A percentile compares a stretch with the other conserved stretches of the same genome.
phyloP scores from a whole-genome alignment of 2,329 filamentous ascomycete species.

The Albifimbria verrucaria region DNA sequence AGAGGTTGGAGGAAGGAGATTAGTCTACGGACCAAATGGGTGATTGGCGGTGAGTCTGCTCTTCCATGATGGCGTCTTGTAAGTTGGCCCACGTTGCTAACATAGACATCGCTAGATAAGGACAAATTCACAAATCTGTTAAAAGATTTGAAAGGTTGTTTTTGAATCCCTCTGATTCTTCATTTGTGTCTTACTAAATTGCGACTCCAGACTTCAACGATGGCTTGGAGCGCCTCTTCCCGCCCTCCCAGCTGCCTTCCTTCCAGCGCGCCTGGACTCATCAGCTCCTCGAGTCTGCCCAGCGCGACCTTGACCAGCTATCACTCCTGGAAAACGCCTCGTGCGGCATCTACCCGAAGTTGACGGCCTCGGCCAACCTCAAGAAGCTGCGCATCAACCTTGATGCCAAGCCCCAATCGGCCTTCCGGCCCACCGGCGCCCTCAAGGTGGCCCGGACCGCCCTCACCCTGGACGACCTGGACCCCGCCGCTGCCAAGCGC shows the following conservation, averaged over 20 bases:
- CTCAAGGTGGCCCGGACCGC: slow-evolving; percentile 33
- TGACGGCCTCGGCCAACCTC: slow-evolving; percentile 39
- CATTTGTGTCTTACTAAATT: too few species aligned
- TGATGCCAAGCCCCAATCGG: slow-evolving; percentile 34
- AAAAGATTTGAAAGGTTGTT: slow-evolving; percentile 35
- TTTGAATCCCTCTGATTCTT: neutral
- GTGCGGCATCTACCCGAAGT: slow-evolving; percentile 37
- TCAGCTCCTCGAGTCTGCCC: slow-evolving; percentile 41
- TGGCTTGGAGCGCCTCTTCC: slow-evolving; percentile 44
- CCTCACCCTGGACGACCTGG: slow-evolving; percentile 19
- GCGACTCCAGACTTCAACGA: slow-evolving; percentile 40
- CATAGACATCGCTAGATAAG: slow-evolving; percentile 29
- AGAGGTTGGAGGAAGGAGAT: slow-evolving; percentile 32
- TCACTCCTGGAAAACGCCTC: slow-evolving; percentile 39
- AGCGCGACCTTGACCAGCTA: slow-evolving; percentile 38
- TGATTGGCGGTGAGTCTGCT: slow-evolving; percentile 36
- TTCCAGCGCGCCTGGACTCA: slow-evolving; percentile 44
- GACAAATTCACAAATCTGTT: slow-evolving; percentile 40
- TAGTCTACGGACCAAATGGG: slow-evolving; percentile 37
- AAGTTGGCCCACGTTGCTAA: too few species aligned
- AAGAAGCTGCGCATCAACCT: slow-evolving; percentile 46
- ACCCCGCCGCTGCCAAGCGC: slow-evolving; percentile 26
- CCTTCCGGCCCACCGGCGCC: slow-evolving; percentile 39
- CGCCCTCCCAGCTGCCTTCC: slow-evolving; percentile 35
- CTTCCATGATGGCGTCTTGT: too few species aligned